phyloP scores from a whole-genome alignment of 1,284 basidiomycete species.

The Ustilago hordei region DNA sequence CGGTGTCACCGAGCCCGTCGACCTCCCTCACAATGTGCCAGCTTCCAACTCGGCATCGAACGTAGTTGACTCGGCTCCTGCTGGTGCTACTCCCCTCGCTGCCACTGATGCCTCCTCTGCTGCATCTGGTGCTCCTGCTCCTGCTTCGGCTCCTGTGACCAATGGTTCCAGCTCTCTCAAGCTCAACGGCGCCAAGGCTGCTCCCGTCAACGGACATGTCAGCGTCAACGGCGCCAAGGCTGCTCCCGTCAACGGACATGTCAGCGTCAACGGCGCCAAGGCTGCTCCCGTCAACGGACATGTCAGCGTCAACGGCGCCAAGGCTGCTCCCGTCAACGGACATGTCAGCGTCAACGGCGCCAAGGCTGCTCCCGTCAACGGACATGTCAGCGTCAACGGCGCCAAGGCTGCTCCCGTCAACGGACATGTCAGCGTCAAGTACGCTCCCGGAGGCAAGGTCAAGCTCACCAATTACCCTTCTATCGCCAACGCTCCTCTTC shows the following conservation, averaged over 20 bases:
- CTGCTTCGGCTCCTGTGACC: slow-evolving; percentile 5
- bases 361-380: slow-evolving; percentile 16
- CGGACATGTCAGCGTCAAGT: slow-evolving; percentile 23
- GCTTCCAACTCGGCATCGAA: slow-evolving; percentile 21
- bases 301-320: slow-evolving; percentile 25
- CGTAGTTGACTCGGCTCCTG: slow-evolving; percentile 19
- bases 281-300: slow-evolving; percentile 15
- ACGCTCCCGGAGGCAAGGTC: slow-evolving; percentile 67
- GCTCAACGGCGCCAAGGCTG: slow-evolving; percentile 26
- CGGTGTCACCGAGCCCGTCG: slow-evolving; percentile 42
- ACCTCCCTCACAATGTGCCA: slow-evolving; percentile 32
- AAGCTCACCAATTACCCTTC: slow-evolving; percentile 66
- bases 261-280: slow-evolving; percentile 25
- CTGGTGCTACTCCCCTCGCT: slow-evolving; percentile 21
- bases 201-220: slow-evolving; percentile 20
- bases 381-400: no score
- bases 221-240: no score
- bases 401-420: slow-evolving; percentile 17
- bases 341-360: slow-evolving; percentile 29
- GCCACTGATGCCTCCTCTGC: slow-evolving; percentile 9
- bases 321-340: slow-evolving; percentile 15
- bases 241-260: slow-evolving; percentile 18
- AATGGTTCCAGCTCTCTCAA: slow-evolving; percentile 31
- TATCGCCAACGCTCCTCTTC: slow-evolving; percentile 65
- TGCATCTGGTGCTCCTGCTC: slow-evolving; percentile 2